A percentile compares a stretch with the other conserved stretches of the same genome.
Conservation (phyloP, 129 eudicot species). For the Flaveria robusta region DNA sequence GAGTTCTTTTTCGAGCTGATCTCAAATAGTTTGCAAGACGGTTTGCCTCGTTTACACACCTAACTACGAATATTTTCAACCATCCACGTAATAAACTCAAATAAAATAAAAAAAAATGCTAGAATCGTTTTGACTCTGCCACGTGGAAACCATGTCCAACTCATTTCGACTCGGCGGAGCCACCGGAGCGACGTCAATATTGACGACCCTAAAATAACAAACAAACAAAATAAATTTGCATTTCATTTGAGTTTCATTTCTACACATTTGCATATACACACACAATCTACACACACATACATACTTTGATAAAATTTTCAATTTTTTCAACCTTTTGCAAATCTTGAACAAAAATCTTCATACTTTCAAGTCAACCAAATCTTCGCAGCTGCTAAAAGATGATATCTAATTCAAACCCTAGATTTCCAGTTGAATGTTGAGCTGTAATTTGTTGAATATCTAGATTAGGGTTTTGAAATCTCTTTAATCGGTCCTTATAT, state of each 20-base stretch:
- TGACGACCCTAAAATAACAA: neutral
- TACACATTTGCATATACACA: too few species aligned
- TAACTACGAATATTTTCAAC: too few species aligned
- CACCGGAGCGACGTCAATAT: neutral
- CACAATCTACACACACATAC: too few species aligned
- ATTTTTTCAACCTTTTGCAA: too few species aligned
- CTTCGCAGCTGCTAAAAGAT: neutral
- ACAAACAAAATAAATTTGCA: neutral
- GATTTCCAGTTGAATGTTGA: neutral
- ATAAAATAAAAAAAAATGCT: too few species aligned
- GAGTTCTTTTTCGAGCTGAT: too few species aligned
- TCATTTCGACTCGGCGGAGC: neutral
- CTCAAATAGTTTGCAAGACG: too few species aligned
- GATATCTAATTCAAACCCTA: conserved; percentile 11
- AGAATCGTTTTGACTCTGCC: neutral
- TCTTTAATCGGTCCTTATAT: neutral
- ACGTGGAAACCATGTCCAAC: neutral
- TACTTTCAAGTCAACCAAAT: neutral
- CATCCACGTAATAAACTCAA: too few species aligned
- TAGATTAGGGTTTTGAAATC: neutral
- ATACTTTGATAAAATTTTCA: too few species aligned
- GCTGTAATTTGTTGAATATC: neutral
- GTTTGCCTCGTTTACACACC: too few species aligned
- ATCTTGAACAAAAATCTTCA: too few species aligned
- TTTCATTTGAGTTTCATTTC: neutral